These are phyloP conservation scores for Saraca asoca DNA, from an alignment of 331 rosid species.

Conservation along the genomic window DNA sequence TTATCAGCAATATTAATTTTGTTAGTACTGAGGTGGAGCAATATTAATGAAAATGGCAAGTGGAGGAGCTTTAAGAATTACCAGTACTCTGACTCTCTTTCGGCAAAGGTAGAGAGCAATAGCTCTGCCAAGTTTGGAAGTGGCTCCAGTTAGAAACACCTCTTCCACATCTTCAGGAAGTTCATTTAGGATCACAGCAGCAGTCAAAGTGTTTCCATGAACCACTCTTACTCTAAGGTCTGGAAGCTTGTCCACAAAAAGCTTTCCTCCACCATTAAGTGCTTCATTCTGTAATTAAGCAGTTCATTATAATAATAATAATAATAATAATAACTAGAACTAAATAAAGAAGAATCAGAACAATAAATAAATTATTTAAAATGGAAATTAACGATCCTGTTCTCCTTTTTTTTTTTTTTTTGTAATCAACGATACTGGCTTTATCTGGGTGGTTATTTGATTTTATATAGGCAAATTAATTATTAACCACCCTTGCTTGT, in stretches of 20 bases:
- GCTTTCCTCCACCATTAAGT: conserved; percentile 89
- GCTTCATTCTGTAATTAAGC: conserved; percentile 69
- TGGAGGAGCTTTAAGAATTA: conserved; percentile 31
- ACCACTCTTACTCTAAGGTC: conserved; percentile 86
- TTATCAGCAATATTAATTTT: no score
- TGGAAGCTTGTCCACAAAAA: conserved; percentile 90
- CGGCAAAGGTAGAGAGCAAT: conserved; percentile 91
- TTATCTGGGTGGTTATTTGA: not conserved
- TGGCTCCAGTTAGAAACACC: conserved; percentile 87
- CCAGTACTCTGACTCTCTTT: conserved; percentile 80
- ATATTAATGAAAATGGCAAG: not conserved
- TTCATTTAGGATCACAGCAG: conserved; percentile 88
- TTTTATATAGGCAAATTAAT: no score
- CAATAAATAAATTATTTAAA: no score
- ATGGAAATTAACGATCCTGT: not conserved
- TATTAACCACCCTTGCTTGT: no score
- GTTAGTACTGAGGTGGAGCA: not conserved
- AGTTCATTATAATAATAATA: conserved; percentile 8
- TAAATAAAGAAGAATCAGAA: not conserved
- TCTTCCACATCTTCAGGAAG: conserved; percentile 66
- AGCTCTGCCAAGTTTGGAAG: conserved; percentile 99
- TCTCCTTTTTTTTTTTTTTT: no score
- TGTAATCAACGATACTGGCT: not conserved
- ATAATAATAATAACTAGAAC: conserved; percentile 14
- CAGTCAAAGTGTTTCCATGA: conserved; percentile 95